Percentiles rank a stretch among this genome's conserved stretches.
Evolutionary conservation across 106 monocot species (phyloP).

Genomic region (Triglochin maritima): DNA sequence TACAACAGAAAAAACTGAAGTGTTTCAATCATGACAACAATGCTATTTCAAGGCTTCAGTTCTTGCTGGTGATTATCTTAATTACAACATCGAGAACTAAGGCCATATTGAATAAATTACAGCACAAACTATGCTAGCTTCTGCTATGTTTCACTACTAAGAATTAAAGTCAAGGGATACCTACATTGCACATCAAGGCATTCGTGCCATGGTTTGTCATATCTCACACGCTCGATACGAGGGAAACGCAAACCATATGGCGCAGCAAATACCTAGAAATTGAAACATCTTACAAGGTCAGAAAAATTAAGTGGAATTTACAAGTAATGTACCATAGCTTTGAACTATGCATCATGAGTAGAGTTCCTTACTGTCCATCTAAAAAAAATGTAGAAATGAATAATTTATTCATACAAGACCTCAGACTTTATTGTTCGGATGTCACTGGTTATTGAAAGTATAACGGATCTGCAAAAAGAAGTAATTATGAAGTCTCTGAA

Average conservation of each 20-base stretch:
- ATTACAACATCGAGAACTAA: no score
- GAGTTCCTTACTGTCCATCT: background rate
- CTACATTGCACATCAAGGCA: conserved; percentile 96
- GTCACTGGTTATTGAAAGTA: conserved; percentile 91
- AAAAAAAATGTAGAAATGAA: background rate
- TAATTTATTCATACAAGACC: conserved; percentile 26
- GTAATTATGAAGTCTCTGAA: background rate
- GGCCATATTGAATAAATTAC: no score
- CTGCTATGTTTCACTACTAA: no score
- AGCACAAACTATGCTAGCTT: background rate
- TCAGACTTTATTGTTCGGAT: conserved; percentile 94
- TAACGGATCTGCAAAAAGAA: conserved; percentile 58
- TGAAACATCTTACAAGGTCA: background rate
- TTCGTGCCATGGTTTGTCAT: conserved; percentile 99
- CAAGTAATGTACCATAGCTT: background rate
- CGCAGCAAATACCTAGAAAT: conserved; percentile 76
- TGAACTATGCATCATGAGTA: background rate
- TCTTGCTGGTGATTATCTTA: no score
- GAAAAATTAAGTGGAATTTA: background rate
- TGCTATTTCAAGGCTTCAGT: no score
- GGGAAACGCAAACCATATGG: conserved; percentile 97
- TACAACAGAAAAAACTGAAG: background rate
- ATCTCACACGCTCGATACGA: conserved; percentile 84
- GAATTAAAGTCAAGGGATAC: conserved; percentile 6
- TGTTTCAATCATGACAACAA: background rate